Percentiles rank a stretch among this genome's conserved stretches.
Evolutionary conservation across 2,329 filamentous ascomycete genomes (phyloP).

Genomic region (Canariomyces notabilis): DNA sequence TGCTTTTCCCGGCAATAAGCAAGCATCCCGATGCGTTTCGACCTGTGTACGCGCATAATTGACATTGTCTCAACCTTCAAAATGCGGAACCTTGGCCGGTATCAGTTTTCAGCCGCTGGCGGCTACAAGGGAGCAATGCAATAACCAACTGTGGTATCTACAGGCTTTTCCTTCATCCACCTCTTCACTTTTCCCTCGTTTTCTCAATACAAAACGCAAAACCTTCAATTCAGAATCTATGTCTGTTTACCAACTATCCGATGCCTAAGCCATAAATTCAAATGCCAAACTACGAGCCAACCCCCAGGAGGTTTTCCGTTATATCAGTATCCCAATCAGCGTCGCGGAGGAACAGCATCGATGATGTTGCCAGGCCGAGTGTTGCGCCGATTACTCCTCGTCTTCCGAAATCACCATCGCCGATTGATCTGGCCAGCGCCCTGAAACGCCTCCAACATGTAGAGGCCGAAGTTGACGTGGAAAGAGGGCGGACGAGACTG

Average conservation of each 20-base stretch:
- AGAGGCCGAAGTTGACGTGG: not conserved
- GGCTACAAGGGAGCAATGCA: not conserved
- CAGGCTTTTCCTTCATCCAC: not conserved
- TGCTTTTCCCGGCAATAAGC: no score
- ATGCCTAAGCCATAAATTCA: no score
- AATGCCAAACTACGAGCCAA: conserved; percentile 19
- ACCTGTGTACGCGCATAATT: not conserved
- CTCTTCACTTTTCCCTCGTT: not conserved
- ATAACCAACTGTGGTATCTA: not conserved
- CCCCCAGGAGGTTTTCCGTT: conserved; percentile 11
- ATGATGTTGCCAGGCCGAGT: conserved; percentile 3
- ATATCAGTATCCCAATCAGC: conserved; percentile 9
- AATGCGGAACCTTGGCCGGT: not conserved
- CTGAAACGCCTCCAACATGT: conserved; percentile 9
- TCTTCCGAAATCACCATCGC: not conserved
- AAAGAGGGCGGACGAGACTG: conserved; percentile 7
- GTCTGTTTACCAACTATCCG: no score
- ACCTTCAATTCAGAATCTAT: no score
- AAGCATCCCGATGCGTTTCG: not conserved
- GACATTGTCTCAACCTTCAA: not conserved
- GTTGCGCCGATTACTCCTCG: not conserved
- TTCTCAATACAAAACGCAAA: no score
- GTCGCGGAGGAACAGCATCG: conserved; percentile 18
- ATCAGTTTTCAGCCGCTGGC: not conserved
- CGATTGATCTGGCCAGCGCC: conserved; percentile 8